A percentile compares a stretch with the other conserved stretches of the same genome.
phyloP scores from a whole-genome alignment of 1,139 yeast genomes.

The Lizanozyma gosingica region DNA sequence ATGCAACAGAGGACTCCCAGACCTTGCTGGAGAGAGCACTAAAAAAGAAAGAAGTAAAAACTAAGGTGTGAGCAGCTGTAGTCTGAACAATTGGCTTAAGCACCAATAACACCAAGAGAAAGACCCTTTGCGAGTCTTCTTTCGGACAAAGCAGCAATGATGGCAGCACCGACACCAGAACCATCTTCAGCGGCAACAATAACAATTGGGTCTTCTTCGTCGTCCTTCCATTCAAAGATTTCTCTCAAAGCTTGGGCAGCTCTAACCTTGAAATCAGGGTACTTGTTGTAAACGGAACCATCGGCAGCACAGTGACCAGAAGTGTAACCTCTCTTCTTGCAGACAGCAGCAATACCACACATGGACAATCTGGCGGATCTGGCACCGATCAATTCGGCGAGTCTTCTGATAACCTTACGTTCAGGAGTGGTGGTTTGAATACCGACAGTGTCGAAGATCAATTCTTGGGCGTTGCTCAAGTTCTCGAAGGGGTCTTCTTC shows the following conservation, averaged over 20 bases:
- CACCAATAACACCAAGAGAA: slow-evolving; percentile 54
- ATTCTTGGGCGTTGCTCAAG: slow-evolving; percentile 62
- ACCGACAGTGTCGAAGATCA: slow-evolving; percentile 51
- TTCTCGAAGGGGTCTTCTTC: slow-evolving; percentile 91
- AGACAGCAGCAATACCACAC: slow-evolving; percentile 94
- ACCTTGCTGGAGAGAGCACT: not conserved
- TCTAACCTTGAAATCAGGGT: slow-evolving; percentile 85
- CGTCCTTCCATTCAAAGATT: slow-evolving; percentile 71
- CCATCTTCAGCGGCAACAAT: slow-evolving; percentile 96
- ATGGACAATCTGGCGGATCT: slow-evolving; percentile 89
- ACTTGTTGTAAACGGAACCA: slow-evolving; percentile 89
- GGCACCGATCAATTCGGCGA: slow-evolving; percentile 83
- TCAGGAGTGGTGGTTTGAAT: slow-evolving; percentile 68
- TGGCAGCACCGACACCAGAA: slow-evolving; percentile 96
- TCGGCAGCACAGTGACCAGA: slow-evolving; percentile 92
- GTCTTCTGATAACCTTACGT: slow-evolving; percentile 71
- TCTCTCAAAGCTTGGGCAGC: slow-evolving; percentile 87
- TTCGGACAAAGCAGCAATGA: slow-evolving; percentile 90
- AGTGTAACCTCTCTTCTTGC: slow-evolving; percentile 70
- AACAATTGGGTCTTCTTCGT: slow-evolving; percentile 62
- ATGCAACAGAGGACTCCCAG: no score
- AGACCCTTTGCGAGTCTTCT: slow-evolving; percentile 61
- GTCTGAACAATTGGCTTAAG: not conserved
- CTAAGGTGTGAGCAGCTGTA: no score
- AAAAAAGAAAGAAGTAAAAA: not conserved